Evolutionary conservation across 2,329 filamentous ascomycete genomes (phyloP), one percentile per base, ranked within the genome.

Genomic region (Ceratocystis albifundus): DNA sequence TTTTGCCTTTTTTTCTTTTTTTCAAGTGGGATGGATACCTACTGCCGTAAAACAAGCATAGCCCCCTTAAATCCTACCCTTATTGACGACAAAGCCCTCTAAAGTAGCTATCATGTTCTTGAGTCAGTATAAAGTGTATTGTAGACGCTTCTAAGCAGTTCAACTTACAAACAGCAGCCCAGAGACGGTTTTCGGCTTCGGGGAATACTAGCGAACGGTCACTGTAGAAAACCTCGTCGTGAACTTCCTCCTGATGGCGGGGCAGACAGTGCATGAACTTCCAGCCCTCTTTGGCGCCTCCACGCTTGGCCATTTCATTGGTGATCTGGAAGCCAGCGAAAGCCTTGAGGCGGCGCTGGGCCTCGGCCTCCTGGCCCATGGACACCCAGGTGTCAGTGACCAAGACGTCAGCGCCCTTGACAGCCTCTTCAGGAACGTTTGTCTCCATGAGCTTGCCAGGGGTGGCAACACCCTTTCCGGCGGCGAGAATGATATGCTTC

Each of bases 181-280:
- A 99, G 45, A 99, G 76, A 70, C 94, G 85, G 74, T 99, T 99
- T 78, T 97, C 92, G 0, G 90, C 94, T 76, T 99, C 94, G 1
- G 84, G 85, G 78, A 96, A 99, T 3, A 97, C 94, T 30, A 99
- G 79, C 48, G 89, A 96, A 72, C 88, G 83, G 0, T 84, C 80
- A 61, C 89, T 86, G 76, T 97, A 96, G 74, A 99, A 97, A 1
- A 99, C 92, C 73, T 94, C 91, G 72, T 99, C 93, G 67, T 83
- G 85, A 44, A 99, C 94, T 78, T 99, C 94, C 75, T 99, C 93
- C 0, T 84, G 84, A 74, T 99, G 92, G 69, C 94, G 84, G 15
- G 94, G 94, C 68, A 99, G 77, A 75, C 94, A 99, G 79, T 99
- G 94, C 94, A 99, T 96, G 75, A 99, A 99, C 76, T 90, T 91